phyloP scores from a whole-genome alignment of 2,329 filamentous ascomycete genomes.

The Fusarium sp. region DNA sequence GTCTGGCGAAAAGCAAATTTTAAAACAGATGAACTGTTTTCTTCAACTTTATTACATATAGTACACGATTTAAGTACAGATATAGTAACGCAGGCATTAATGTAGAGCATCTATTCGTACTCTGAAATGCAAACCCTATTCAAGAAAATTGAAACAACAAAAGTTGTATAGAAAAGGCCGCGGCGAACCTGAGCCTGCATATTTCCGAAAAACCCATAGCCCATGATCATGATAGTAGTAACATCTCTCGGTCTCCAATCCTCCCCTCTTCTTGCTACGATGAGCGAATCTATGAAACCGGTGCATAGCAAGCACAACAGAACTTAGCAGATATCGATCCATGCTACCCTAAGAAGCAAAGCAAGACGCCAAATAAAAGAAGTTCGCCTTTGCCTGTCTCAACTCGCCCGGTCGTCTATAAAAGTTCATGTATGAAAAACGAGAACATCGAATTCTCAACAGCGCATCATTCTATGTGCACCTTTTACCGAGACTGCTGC shows the following conservation, averaged over 20 bases:
- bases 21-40: not conserved
- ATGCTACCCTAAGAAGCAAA: constrained; percentile 22
- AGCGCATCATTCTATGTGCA: not conserved
- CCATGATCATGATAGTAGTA: constrained; percentile 46
- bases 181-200: constrained; percentile 28
- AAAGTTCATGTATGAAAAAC: constrained; percentile 46
- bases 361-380: constrained; percentile 35
- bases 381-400: constrained; percentile 27
- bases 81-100: constrained; percentile 6
- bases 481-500: constrained; percentile 47
- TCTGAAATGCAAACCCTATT: constrained; percentile 43
- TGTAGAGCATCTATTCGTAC: constrained; percentile 37
- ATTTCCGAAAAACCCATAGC: constrained; percentile 43
- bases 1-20: not conserved
- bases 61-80: not conserved
- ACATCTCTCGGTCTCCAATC: constrained; percentile 32
- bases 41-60: not conserved
- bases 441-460: constrained; percentile 25
- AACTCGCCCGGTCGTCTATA: constrained; percentile 41
- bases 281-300: constrained; percentile 16
- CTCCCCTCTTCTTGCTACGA: constrained; percentile 19
- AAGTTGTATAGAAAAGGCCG: constrained; percentile 38
- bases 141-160: constrained; percentile 39
- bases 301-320: constrained; percentile 35
- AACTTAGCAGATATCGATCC: constrained; percentile 21